Evolutionary conservation across 306 rosid species (phyloP).

Genomic region (Cucurbita pepo): DNA sequence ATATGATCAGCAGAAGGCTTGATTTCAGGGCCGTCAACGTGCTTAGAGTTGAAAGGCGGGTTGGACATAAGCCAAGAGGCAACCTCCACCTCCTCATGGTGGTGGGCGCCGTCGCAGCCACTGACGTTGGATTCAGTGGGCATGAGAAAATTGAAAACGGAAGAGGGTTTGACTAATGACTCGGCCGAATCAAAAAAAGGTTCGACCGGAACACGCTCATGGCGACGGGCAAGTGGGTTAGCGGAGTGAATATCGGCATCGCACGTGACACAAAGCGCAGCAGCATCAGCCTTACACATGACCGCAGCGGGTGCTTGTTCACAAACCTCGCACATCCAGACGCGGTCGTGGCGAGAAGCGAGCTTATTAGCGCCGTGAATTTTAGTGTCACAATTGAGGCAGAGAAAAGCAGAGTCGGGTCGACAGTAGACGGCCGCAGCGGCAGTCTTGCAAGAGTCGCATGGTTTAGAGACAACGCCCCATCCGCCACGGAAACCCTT

Average conservation of each 20-base stretch:
- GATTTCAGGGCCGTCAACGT: conserved; percentile 29
- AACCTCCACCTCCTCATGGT: conserved; percentile 12
- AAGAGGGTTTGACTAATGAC: conserved; percentile 30
- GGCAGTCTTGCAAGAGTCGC: conserved; percentile 57
- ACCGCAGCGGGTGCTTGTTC: conserved; percentile 88
- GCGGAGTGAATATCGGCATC: conserved; percentile 91
- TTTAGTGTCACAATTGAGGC: conserved; percentile 56
- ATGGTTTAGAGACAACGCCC: conserved; percentile 41
- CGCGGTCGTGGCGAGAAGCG: conserved; percentile 62
- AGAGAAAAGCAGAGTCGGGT: conserved; percentile 60
- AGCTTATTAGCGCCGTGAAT: conserved; percentile 53
- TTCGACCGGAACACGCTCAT: conserved; percentile 81
- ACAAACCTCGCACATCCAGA: conserved; percentile 93
- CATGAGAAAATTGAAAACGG: conserved; percentile 15
- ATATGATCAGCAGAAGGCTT: conserved; percentile 29
- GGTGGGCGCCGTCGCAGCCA: conserved; percentile 6
- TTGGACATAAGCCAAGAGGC: conserved; percentile 41
- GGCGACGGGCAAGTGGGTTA: conserved; percentile 77
- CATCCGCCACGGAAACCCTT: conserved; percentile 26
- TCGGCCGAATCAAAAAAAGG: conserved; percentile 59
- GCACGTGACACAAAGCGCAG: conserved; percentile 77
- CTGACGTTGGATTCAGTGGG: conserved; percentile 7
- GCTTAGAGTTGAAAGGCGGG: conserved; percentile 30
- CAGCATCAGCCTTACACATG: conserved; percentile 97
- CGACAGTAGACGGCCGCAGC: conserved; percentile 58